A percentile compares a stretch with the other conserved stretches of the same genome.
Conservation (phyloP, 1,139 yeast genomes). For the Spathaspora sp. region DNA sequence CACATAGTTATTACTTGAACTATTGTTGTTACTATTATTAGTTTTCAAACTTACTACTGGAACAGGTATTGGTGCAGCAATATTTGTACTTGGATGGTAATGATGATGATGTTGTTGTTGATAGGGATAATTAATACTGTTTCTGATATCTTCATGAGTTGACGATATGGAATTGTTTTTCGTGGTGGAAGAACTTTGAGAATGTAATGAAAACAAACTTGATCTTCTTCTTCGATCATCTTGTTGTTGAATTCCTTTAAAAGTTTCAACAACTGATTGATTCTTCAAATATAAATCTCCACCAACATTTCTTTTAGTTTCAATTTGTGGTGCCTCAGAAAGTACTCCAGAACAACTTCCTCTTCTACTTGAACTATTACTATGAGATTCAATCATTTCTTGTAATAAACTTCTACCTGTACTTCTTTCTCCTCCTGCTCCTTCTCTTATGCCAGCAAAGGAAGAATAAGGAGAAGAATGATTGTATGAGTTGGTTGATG, state of each 20-base stretch:
- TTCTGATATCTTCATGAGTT: not conserved
- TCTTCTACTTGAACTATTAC: constrained; percentile 25
- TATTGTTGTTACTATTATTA: not conserved
- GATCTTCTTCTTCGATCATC: constrained; percentile 47
- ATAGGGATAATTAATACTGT: not conserved
- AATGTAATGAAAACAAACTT: constrained; percentile 25
- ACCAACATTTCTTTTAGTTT: constrained; percentile 53
- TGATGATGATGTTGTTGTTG: constrained; percentile 6
- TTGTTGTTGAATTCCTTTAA: constrained; percentile 48
- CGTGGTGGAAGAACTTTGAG: constrained; percentile 6
- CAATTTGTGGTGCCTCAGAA: constrained; percentile 47
- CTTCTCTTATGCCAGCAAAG: constrained; percentile 36
- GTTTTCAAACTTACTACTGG: constrained; percentile 11
- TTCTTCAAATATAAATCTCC: constrained; percentile 53
- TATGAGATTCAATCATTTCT: constrained; percentile 36
- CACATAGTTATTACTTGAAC: not conserved
- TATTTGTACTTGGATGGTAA: constrained; percentile 2
- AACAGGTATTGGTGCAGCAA: constrained; percentile 23
- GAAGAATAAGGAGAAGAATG: constrained; percentile 21
- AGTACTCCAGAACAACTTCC: constrained; percentile 25
- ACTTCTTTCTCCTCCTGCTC: constrained; percentile 14
- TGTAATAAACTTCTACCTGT: constrained; percentile 22
- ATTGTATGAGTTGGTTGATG: constrained; percentile 20
- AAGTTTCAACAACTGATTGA: constrained; percentile 50
- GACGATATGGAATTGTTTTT: constrained; percentile 4